Conservation (phyloP, 306 rosid species). For the Fragaria vesca region DNA sequence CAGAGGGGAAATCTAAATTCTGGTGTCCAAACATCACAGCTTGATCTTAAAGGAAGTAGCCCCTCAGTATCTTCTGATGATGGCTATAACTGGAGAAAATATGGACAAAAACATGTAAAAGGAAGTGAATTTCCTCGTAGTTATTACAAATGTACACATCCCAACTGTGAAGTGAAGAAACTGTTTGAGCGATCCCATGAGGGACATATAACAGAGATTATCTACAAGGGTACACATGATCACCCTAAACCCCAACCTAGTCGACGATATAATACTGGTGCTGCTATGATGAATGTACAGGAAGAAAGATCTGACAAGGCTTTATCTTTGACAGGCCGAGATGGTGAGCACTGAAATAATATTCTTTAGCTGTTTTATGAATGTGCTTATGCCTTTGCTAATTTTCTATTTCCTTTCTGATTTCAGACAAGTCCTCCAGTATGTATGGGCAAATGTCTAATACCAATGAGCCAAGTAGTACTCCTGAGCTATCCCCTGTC, state of each 20-base stretch:
- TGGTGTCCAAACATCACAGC: constrained; percentile 53
- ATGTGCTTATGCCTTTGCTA: constrained; percentile 16
- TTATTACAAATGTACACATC: constrained; percentile 97
- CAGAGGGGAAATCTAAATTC: constrained; percentile 45
- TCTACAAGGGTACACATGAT: constrained; percentile 95
- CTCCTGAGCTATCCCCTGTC: constrained; percentile 54
- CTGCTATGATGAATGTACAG: constrained; percentile 49
- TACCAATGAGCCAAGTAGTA: constrained; percentile 55
- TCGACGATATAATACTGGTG: constrained; percentile 66
- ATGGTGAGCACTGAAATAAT: constrained; percentile 54
- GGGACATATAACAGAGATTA: constrained; percentile 90
- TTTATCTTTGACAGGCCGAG: constrained; percentile 57
- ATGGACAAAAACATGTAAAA: constrained; percentile 94
- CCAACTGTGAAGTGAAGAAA: constrained; percentile 97
- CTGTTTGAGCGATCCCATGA: constrained; percentile 91
- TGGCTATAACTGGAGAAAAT: constrained; percentile 97
- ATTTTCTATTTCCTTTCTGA: constrained; percentile 20
- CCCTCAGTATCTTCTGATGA: constrained; percentile 66
- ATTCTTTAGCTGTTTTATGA: constrained; percentile 3
- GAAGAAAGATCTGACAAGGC: constrained; percentile 72
- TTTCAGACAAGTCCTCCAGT: constrained; percentile 61
- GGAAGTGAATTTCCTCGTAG: constrained; percentile 99
- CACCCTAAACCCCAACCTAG: constrained; percentile 97
- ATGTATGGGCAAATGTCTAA: constrained; percentile 52
- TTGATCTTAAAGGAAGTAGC: constrained; percentile 56